A percentile compares a stretch with the other conserved stretches of the same genome.
phyloP scores from a whole-genome alignment of 805 yeast species.

The Tetrapisispora pingtungensis region DNA sequence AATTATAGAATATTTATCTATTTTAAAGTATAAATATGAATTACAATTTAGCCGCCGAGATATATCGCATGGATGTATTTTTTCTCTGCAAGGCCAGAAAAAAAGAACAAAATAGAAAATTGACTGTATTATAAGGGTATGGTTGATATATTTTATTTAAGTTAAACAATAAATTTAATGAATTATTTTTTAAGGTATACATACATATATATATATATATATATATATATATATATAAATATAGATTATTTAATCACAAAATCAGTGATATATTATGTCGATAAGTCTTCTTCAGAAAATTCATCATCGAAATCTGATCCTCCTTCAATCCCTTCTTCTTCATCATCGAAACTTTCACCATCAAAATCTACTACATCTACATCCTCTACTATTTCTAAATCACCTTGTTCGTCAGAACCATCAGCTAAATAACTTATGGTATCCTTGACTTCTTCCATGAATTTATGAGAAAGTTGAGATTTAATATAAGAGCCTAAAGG shows the following conservation, averaged over 20 bases:
- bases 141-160: too few species aligned
- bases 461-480: background rate
- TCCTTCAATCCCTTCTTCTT: background rate
- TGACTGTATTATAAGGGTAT: too few species aligned
- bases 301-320: background rate
- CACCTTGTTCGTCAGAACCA: background rate
- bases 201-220: too few species aligned
- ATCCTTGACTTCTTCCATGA: background rate
- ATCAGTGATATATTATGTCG: background rate
- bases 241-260: too few species aligned
- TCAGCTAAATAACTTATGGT: background rate
- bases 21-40: too few species aligned
- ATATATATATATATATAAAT: too few species aligned
- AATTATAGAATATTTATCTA: too few species aligned
- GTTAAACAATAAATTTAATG: background rate
- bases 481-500: conserved; percentile 69
- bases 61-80: background rate
- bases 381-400: background rate
- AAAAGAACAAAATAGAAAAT: too few species aligned
- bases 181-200: background rate
- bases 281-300: background rate
- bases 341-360: background rate
- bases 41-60: background rate
- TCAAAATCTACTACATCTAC: background rate
- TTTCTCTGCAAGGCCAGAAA: too few species aligned